Percentiles rank a stretch among this genome's conserved stretches.
Conservation (phyloP, 1,284 basidiomycete species). For the Cutaneotrichosporon arboriforme region DNA sequence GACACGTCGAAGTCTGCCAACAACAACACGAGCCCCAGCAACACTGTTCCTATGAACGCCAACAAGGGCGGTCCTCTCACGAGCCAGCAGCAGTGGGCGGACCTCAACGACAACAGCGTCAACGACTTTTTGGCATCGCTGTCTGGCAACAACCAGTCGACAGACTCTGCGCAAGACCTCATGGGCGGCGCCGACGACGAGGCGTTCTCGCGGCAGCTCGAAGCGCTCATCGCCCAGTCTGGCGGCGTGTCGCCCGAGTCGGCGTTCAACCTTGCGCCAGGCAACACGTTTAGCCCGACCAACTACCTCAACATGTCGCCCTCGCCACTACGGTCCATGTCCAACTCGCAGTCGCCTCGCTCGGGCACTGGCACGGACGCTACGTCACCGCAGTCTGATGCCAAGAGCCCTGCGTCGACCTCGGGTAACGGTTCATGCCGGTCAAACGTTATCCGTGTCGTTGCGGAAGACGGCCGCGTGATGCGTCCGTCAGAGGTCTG, state of each 20-base stretch:
- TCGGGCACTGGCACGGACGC: constrained; percentile 14
- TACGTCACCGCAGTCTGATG: constrained; percentile 21
- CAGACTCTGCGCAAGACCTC: constrained; percentile 7
- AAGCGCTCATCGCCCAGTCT: constrained; percentile 25
- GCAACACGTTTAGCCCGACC: constrained; percentile 34
- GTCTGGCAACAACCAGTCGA: constrained; percentile 12
- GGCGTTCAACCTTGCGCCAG: constrained; percentile 19
- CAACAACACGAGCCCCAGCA: background rate
- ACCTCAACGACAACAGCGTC: constrained; percentile 30
- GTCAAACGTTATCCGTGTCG: constrained; percentile 30
- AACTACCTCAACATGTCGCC: constrained; percentile 47
- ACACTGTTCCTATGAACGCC: background rate
- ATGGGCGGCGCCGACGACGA: constrained; percentile 25
- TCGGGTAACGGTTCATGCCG: background rate
- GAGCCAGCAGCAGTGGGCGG: constrained; percentile 22
- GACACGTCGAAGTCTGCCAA: constrained; percentile 17
- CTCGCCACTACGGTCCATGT: constrained; percentile 29
- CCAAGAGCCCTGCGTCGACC: constrained; percentile 8
- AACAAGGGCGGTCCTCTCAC: background rate
- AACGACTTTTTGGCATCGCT: constrained; percentile 41
- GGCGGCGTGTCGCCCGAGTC: constrained; percentile 22
- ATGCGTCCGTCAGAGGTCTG: constrained; percentile 43
- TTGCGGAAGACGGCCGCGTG: constrained; percentile 35
- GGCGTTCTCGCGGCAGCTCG: constrained; percentile 33
- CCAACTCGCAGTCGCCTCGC: constrained; percentile 26